These are phyloP conservation scores for Pichia phayaonensis DNA, from an alignment of 805 yeast genomes.

Conservation along the genomic window DNA sequence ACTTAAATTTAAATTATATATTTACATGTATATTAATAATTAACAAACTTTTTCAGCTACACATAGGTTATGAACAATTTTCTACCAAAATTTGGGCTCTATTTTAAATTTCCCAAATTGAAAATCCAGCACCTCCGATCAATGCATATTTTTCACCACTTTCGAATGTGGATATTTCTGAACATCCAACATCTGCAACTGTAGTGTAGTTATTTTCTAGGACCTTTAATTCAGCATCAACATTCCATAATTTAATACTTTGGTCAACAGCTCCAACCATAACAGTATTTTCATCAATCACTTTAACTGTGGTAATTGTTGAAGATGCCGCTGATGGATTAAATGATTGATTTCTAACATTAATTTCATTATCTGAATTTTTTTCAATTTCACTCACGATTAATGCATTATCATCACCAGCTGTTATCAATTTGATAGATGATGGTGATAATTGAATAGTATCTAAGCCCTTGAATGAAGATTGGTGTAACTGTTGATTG, in stretches of 20 bases:
- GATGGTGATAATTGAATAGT: slow-evolving; percentile 6
- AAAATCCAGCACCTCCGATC: slow-evolving; percentile 76
- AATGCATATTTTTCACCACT: slow-evolving; percentile 31
- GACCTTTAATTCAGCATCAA: slow-evolving; percentile 27
- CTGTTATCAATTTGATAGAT: slow-evolving; percentile 45
- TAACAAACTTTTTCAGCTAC: not conserved
- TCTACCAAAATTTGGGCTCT: not conserved
- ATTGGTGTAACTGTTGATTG: slow-evolving; percentile 65
- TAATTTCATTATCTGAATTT: slow-evolving; percentile 16
- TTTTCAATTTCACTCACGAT: slow-evolving; percentile 29
- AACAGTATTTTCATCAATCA: slow-evolving; percentile 27
- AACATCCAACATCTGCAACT: slow-evolving; percentile 84
- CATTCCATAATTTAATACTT: slow-evolving; percentile 56
- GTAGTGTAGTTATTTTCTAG: slow-evolving; percentile 55
- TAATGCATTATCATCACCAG: slow-evolving; percentile 90
- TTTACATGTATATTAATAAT: not conserved
- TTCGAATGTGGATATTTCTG: slow-evolving; percentile 32
- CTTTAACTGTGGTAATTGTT: slow-evolving; percentile 63
- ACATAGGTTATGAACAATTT: not conserved
- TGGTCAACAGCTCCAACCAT: slow-evolving; percentile 83
- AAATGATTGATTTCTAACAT: slow-evolving; percentile 29
- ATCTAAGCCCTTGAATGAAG: slow-evolving; percentile 67
- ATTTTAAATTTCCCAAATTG: slow-evolving; percentile 17
- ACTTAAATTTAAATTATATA: not conserved
- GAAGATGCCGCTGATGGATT: slow-evolving; percentile 69